Conservation (phyloP, 495 filamentous ascomycete genomes). For the Gamarada debralockiae region DNA sequence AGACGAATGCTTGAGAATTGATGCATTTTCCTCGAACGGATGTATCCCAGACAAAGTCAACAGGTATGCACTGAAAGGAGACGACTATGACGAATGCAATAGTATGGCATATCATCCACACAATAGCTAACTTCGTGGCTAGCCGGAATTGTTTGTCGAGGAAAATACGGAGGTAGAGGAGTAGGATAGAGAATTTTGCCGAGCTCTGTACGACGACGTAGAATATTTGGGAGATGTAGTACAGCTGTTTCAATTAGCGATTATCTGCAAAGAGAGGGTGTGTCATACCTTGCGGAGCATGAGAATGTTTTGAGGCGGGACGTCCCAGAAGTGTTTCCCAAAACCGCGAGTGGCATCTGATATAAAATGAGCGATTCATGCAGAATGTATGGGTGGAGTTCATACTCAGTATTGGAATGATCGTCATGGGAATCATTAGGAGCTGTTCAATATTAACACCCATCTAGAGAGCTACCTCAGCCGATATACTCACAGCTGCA, state of each 20-base stretch:
- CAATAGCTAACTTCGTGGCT: conserved; percentile 26
- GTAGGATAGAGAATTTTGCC: conserved; percentile 42
- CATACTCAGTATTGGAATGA: conserved; percentile 6
- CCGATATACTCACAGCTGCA: conserved; percentile 4
- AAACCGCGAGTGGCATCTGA: conserved; percentile 2
- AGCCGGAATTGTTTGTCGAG: conserved; percentile 30
- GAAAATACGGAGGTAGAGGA: conserved; percentile 50
- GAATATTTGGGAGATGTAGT: conserved; percentile 17
- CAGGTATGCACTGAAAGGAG: conserved; percentile 41
- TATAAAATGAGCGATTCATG: not conserved
- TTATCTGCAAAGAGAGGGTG: conserved; percentile 17
- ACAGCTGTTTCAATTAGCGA: conserved; percentile 4
- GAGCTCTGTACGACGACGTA: conserved; percentile 36
- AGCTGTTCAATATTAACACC: not conserved
- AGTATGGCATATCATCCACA: conserved; percentile 30
- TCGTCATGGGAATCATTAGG: conserved; percentile 4
- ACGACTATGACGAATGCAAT: conserved; percentile 33
- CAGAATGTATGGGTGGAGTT: too few relatives aligned
- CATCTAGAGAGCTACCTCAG: not conserved
- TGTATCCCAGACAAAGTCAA: conserved; percentile 30
- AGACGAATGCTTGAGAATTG: conserved; percentile 26
- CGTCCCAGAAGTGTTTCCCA: conserved; percentile 1
- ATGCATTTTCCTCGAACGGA: conserved; percentile 23
- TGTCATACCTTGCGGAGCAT: not conserved
- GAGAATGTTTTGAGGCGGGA: not conserved